Conservation (phyloP, 164 flowering plant species). For the Vitis amurensis region DNA sequence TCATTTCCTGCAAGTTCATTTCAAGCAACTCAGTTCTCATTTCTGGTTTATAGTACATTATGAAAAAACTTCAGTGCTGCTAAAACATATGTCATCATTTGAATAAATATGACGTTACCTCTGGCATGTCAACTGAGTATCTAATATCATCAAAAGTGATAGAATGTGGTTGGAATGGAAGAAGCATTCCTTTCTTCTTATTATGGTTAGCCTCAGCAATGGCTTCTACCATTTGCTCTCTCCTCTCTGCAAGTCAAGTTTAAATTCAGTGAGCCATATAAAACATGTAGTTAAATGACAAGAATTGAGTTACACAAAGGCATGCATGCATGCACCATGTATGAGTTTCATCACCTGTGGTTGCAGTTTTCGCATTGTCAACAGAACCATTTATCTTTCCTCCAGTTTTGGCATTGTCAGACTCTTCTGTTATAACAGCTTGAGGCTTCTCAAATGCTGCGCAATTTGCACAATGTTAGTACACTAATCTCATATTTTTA, state of each 20-base stretch:
- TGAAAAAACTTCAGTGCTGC: too few species aligned
- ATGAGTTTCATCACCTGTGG: neutral
- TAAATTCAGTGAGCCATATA: neutral
- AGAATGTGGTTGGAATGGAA: conserved; percentile 64
- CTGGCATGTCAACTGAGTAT: conserved; percentile 33
- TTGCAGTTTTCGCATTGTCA: neutral
- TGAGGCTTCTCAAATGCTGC: conserved; percentile 11
- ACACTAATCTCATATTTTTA: too few species aligned
- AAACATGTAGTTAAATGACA: too few species aligned
- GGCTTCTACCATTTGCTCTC: conserved; percentile 4
- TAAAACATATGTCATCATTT: neutral
- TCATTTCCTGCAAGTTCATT: conserved; percentile 40
- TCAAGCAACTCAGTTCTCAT: neutral
- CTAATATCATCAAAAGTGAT: conserved; percentile 59
- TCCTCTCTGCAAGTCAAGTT: neutral
- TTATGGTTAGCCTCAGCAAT: conserved; percentile 3
- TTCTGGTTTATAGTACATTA: neutral
- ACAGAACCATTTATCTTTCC: too few species aligned
- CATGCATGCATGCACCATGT: too few species aligned
- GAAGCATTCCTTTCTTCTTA: conserved; percentile 46
- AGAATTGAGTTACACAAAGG: too few species aligned
- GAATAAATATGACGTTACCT: neutral
- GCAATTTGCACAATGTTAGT: too few species aligned
- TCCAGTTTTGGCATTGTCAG: conserved; percentile 3
- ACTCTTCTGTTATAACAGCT: conserved; percentile 14